Percentiles rank a stretch among this genome's conserved stretches.
Conservation (phyloP, 257 asterid species). For the Solanum chiquidenum region DNA sequence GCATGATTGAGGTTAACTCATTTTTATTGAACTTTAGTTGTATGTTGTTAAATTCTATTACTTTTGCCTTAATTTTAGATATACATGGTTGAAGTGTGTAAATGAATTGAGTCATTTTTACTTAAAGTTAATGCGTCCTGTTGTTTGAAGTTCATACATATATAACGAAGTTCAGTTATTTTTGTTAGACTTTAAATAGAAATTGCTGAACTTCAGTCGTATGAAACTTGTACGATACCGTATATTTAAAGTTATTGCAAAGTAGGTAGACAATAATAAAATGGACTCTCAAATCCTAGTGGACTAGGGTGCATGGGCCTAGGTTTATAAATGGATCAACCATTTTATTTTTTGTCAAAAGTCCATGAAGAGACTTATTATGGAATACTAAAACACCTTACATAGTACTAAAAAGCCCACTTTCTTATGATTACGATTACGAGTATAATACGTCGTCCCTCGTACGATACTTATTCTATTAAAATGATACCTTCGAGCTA, state of each 20-base stretch:
- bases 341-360: neutral
- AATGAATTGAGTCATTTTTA: neutral
- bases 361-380: neutral
- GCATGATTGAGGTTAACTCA: neutral
- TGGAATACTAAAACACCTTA: neutral
- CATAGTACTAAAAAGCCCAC: neutral
- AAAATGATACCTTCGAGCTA: neutral
- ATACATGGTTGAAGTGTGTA: neutral
- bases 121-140: neutral
- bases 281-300: neutral
- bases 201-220: accelerated
- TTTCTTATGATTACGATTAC: neutral
- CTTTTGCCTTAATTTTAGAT: neutral
- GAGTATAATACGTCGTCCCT: neutral
- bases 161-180: neutral
- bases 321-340: neutral
- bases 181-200: neutral
- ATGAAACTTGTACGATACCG: neutral
- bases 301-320: neutral
- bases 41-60: neutral
- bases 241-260: neutral
- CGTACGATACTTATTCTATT: neutral
- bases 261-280: neutral
- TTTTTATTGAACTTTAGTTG: neutral
- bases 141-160: neutral